Base-by-base conservation (phyloP, 2,329 filamentous ascomycete genomes). In the Aspergillus ustus region DNA sequence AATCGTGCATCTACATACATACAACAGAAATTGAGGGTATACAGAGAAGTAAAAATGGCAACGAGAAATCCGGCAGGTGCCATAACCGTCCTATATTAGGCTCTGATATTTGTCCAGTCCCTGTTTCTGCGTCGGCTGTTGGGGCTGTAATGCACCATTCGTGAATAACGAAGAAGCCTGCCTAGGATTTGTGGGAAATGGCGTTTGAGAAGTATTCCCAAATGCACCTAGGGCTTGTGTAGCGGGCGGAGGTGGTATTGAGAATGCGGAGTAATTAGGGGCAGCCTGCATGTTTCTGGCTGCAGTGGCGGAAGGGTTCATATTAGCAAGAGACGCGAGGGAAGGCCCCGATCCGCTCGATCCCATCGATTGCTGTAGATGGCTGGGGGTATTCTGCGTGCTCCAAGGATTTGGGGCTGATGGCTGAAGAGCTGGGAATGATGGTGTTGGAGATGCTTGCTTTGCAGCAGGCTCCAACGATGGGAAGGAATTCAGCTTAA, bases 91-190 rank as follows among this genome's bases (percentile, higher is more conserved):
- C 51, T 66, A 87, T 62, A 86, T 69, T 64, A 87, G 76, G 72
- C 84, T 86, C 66, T 85, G 82, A 69, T 82, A 86, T 63, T 83
- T 84, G 72, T 86, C 84, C 61, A 86, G 69, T 1, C 83, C 84
- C 59, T 73, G 72, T 64, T 73, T 78, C 63, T 69, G 75, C 57
- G 71, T 66, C 31, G 62, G 61, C 46, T 66, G 63, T 19, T 69
- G 63, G 53, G 71, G 67, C n/a, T 65, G 57, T 17, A 59, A 59
- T 37, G 50, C 50, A 57, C 67, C 68, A 25, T 68, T 68, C 31
- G 65, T 68, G 40, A 62, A 65, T 46, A 75, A 73, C 48, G 73
- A 63, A 37, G 65, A 65, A 34, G 63, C 63, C 9, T 67, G 60
- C 19, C 67, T 58, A 17, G 57, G 56, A 29, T 57, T 64, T 48